Percentiles rank a stretch among this genome's conserved stretches.
These are phyloP conservation scores for Xylaria cubensis DNA, from an alignment of 495 filamentous ascomycete species.

Conservation along the genomic window DNA sequence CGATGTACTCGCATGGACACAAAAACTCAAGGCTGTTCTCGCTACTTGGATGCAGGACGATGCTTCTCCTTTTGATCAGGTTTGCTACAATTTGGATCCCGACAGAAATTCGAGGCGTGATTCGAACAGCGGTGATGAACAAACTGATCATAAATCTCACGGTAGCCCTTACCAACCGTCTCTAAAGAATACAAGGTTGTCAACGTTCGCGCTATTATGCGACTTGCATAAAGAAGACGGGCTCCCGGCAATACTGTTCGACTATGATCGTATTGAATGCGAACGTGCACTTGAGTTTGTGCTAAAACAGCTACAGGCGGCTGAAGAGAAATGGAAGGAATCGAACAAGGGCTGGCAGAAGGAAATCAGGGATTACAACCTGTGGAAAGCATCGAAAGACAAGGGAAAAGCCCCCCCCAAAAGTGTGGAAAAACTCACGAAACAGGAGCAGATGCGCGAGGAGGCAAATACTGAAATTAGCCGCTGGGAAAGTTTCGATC, in stretches of 20 bases:
- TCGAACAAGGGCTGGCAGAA: constrained; percentile 63
- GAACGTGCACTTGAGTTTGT: constrained; percentile 61
- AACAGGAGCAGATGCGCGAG: constrained; percentile 61
- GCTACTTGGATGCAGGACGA: constrained; percentile 64
- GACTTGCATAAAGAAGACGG: constrained; percentile 68
- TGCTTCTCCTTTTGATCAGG: constrained; percentile 65
- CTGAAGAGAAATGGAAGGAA: constrained; percentile 64
- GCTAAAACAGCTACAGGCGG: constrained; percentile 53
- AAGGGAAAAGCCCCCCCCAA: constrained; percentile 46
- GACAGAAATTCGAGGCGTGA: neutral
- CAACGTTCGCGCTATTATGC: constrained; percentile 64
- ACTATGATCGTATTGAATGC: constrained; percentile 70
- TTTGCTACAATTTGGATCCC: constrained; percentile 45
- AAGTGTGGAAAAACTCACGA: constrained; percentile 52
- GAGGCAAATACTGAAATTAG: constrained; percentile 58
- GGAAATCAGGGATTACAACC: constrained; percentile 58
- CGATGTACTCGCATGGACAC: constrained; percentile 71
- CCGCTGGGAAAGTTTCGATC: constrained; percentile 67
- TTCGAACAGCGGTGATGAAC: neutral
- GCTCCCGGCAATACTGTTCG: constrained; percentile 78
- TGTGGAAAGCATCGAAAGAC: constrained; percentile 51
- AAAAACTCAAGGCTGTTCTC: constrained; percentile 63
- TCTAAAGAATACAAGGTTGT: constrained; percentile 24
- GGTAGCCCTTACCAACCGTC: neutral
- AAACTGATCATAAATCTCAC: neutral